Base-by-base conservation (phyloP, 768 basidiomycete genomes). In the Trametes meyenii region DNA sequence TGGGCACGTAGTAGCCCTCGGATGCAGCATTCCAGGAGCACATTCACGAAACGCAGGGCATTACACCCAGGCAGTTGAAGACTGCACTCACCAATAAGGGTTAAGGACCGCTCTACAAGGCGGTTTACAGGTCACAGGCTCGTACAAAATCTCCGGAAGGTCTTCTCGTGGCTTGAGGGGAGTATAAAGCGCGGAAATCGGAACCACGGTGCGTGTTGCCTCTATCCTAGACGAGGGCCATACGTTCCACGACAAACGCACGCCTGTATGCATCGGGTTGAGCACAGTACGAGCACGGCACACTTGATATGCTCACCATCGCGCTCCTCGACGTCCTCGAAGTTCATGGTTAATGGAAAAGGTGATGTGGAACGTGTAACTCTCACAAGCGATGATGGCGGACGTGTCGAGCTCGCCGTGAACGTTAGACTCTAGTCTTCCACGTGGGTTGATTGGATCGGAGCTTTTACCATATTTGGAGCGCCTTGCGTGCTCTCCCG, bases 201-300 rank as follows among this genome's bases (percentile, higher is more conserved):
- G 97, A 7, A 98, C 96, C 42, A 99, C 96, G 5, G 94, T 98
- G 68, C 96, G 85, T 39, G 96, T 98, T 14, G 96, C 94, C 78
- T 99, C 97, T 74, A 98, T 96, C 69, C 97, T 88, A 61, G 94
- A 96, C 38, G 95, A 96, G 2, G 96, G 95, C 94, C 94, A 99
- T 60, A 96, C 93, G 75, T 99, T 99, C 97, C 96, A 98, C 49
- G 96, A 96, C 66, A 98, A 83, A 57, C 96, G 86, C 48, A 98
- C 88, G 67, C 96, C 95, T 97, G 63, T 39, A 39, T 35, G 40
- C 6, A 2, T 13, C 13, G n/a, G 53, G 29, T 12, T 45, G 26
- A 59, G 45, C 46, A 40, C 8, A 36, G 43, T 14, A 26, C 50
- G 42, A 36, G 2, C 13, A 35, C 19, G 24, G 7, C 1, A 43